phyloP scores from a whole-genome alignment of 139 green algal species.

The Dunaliella primolecta region DNA sequence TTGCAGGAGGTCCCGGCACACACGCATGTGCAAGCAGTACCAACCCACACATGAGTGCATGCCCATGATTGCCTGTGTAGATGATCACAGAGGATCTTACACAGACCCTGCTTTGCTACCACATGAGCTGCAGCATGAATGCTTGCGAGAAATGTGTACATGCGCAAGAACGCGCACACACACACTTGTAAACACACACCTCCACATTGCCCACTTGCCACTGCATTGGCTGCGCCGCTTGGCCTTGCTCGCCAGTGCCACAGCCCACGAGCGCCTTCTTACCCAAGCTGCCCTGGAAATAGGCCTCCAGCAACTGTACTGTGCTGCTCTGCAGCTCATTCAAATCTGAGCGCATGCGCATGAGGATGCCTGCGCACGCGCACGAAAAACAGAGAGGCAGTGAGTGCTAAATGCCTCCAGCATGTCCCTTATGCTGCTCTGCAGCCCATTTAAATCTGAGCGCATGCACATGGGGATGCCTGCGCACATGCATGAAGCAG shows the following conservation, averaged over 20 bases:
- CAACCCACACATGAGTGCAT: too few relatives aligned
- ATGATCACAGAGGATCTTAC: too few relatives aligned
- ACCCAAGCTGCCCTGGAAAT: slow-evolving; percentile 29
- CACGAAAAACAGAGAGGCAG: too few relatives aligned
- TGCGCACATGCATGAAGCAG: too few relatives aligned
- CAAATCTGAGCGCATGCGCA: slow-evolving; percentile 57
- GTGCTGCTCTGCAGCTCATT: slow-evolving; percentile 49
- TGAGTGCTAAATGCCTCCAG: too few relatives aligned
- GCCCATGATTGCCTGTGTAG: too few relatives aligned
- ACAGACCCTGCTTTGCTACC: neutral
- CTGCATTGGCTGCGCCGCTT: neutral
- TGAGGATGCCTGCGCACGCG: slow-evolving; percentile 26
- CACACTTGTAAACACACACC: neutral
- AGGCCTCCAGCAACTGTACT: slow-evolving; percentile 29
- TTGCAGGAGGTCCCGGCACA: too few relatives aligned
- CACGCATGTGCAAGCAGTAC: too few relatives aligned
- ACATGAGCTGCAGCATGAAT: neutral
- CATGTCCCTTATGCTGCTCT: slow-evolving; percentile 38
- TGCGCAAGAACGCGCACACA: neutral
- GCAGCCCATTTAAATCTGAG: slow-evolving; percentile 60
- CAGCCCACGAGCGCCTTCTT: neutral
- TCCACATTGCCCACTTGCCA: neutral
- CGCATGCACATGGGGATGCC: slow-evolving; percentile 37
- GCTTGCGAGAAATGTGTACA: neutral
- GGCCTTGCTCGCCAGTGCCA: neutral